Conservation (phyloP, 1,284 basidiomycete species). For the Fomitopsis palustris region DNA sequence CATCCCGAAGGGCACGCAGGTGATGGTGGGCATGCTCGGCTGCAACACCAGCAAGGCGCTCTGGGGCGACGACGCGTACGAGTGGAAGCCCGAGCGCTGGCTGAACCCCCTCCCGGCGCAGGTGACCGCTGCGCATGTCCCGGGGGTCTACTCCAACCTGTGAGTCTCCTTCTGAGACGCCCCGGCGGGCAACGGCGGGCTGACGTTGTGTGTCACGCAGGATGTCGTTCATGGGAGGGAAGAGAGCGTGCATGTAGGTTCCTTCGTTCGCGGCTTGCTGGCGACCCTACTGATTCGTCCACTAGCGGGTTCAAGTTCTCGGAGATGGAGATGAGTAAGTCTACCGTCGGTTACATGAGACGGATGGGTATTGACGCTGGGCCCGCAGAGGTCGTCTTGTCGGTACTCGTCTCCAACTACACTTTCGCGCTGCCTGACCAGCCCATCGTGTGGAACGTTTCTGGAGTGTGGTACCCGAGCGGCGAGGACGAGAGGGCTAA, state of each 20-base stretch:
- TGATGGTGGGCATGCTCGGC: conserved; percentile 13
- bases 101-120: conserved; percentile 8
- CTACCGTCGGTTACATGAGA: not conserved
- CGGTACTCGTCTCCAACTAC: conserved; percentile 10
- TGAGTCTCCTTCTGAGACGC: conserved; percentile 3
- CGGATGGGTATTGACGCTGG: not conserved
- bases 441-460: conserved; percentile 19
- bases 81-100: conserved; percentile 23
- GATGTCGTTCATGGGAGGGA: conserved; percentile 4
- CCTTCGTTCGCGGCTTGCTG: not conserved
- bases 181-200: not conserved
- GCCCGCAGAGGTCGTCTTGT: conserved; percentile 12
- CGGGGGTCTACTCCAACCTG: conserved; percentile 18
- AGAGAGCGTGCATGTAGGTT: conserved; percentile 5
- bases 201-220: not conserved
- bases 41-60: conserved; percentile 14
- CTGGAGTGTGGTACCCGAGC: conserved; percentile 15
- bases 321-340: conserved; percentile 3
- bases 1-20: conserved; percentile 10
- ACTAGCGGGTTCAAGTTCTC: conserved; percentile 3
- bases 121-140: conserved; percentile 12
- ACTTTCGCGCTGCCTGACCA: conserved; percentile 9
- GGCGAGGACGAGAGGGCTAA: conserved; percentile 11
- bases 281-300: not conserved
- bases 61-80: conserved; percentile 20